Conservation (phyloP, 345 rosid species). For the Rhodamnia argentea region DNA sequence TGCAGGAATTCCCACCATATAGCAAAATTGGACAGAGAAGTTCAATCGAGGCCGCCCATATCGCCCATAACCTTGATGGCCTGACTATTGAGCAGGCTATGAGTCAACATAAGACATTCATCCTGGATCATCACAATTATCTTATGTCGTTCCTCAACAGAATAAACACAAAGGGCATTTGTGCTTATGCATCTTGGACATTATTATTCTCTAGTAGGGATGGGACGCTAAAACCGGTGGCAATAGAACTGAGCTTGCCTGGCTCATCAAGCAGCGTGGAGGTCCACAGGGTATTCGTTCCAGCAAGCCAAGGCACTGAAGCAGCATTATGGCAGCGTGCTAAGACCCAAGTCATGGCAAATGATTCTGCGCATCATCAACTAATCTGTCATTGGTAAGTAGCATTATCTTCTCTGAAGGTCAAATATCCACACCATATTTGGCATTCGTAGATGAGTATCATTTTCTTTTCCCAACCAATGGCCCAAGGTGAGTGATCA, state of each 20-base stretch:
- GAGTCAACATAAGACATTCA: slow-evolving; percentile 21
- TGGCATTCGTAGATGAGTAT: background rate
- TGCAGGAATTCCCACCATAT: slow-evolving; percentile 44
- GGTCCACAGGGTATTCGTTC: slow-evolving; percentile 20
- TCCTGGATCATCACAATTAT: slow-evolving; percentile 56
- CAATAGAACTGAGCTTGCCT: slow-evolving; percentile 49
- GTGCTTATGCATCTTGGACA: slow-evolving; percentile 58
- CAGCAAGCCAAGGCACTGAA: slow-evolving; percentile 33
- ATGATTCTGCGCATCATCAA: slow-evolving; percentile 56
- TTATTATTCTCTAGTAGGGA: slow-evolving; percentile 28
- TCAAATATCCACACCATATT: background rate
- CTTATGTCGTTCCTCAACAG: slow-evolving; percentile 38
- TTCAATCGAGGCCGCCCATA: slow-evolving; percentile 16
- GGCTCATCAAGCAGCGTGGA: background rate
- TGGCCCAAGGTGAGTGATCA: background rate
- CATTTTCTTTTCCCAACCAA: background rate
- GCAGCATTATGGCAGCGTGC: slow-evolving; percentile 55
- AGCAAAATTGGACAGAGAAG: slow-evolving; percentile 25
- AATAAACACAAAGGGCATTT: slow-evolving; percentile 22
- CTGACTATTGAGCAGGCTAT: slow-evolving; percentile 32
- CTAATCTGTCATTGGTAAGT: slow-evolving; percentile 57
- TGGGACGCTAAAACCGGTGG: slow-evolving; percentile 33
- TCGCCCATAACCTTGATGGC: slow-evolving; percentile 41
- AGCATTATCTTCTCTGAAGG: background rate
- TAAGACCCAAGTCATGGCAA: slow-evolving; percentile 50